These are phyloP conservation scores for Thymus mandschuricus DNA, from an alignment of 257 asterid genomes.

Conservation along the genomic window DNA sequence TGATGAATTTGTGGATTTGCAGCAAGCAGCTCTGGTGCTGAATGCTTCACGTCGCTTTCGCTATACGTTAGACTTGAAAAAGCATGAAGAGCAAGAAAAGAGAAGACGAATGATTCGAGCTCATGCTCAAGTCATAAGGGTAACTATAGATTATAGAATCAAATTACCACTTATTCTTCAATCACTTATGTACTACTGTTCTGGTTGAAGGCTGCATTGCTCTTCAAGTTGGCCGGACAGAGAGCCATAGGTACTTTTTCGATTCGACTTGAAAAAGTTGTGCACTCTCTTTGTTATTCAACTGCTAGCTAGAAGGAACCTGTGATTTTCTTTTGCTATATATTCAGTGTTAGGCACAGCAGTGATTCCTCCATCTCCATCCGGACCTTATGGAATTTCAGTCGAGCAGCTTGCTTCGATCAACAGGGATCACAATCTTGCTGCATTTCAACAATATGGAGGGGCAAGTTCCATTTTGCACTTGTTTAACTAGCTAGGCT, in stretches of 20 bases:
- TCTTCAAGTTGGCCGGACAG: constrained; percentile 94
- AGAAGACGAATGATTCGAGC: constrained; percentile 84
- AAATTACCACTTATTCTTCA: neutral
- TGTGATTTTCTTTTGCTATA: constrained; percentile 31
- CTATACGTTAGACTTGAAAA: constrained; percentile 82
- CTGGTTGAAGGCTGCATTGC: constrained; percentile 80
- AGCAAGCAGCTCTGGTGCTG: constrained; percentile 97
- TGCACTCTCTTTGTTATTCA: neutral
- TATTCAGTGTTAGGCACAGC: constrained; percentile 70
- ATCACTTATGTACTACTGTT: constrained; percentile 26
- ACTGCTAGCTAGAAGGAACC: constrained; percentile 20
- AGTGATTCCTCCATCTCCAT: constrained; percentile 61
- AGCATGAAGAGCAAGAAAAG: constrained; percentile 71
- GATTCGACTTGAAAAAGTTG: neutral
- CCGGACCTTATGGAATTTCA: constrained; percentile 68
- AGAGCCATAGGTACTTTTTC: constrained; percentile 69
- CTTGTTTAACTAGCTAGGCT: neutral
- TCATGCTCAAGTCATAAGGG: constrained; percentile 98
- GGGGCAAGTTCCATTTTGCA: constrained; percentile 57
- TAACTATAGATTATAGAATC: constrained; percentile 24
- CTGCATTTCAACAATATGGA: constrained; percentile 78
- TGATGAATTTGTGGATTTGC: constrained; percentile 1
- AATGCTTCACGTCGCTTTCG: constrained; percentile 97
- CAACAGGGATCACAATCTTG: constrained; percentile 66
- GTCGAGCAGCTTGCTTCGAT: constrained; percentile 77